Base-by-base conservation (phyloP, 2,329 filamentous ascomycete species). In the Aspergillus carbonarius region DNA sequence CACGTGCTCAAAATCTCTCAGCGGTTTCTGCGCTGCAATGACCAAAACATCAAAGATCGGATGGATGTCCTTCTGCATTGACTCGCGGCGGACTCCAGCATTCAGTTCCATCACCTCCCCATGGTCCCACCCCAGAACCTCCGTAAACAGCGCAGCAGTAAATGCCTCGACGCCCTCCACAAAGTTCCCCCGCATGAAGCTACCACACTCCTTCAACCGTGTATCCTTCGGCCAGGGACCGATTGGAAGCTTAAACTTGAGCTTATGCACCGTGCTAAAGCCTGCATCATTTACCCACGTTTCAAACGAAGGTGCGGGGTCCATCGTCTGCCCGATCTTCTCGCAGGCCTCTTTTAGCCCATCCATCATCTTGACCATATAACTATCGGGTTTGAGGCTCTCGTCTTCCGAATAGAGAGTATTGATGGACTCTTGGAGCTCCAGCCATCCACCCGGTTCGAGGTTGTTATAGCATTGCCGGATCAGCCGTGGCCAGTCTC, bases 401-500 rank as follows among this genome's bases (percentile, higher is more conserved):
- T 55, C 59, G 20, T 65, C 63, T 34, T 62, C 61, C 8, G 61
- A 59, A 13, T 62, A 62, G 8, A 60, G 27, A 10, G 30, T 42
- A 27, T 65, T 65, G 2, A 47, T 42, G 1, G 55, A 59, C 48
- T 63, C 63, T 47, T 63, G 61, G 5, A 63, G 44, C 42, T 65
- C 61, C 37, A 65, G 39, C 60, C 61, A 65, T 0, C 63, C 63
- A 1, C 63, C 63, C 0, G 62, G 60, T 5, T 53, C 58, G 15
- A 65, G 47, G 51, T 61, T 58, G 4, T 55, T 35, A 37, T 34
- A 64, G 34, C 59, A 64, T 34, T 61, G 63, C 48, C 12, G 17
- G 5, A 65, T 58, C 48, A 64, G 35, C 20, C 62, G 58, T 2
- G 68, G 63, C 55, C 71, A 72, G 59, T 72, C 68, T 8, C 65